phyloP scores from a whole-genome alignment of 2,329 filamentous ascomycete genomes.

The Fusarium palustre region DNA sequence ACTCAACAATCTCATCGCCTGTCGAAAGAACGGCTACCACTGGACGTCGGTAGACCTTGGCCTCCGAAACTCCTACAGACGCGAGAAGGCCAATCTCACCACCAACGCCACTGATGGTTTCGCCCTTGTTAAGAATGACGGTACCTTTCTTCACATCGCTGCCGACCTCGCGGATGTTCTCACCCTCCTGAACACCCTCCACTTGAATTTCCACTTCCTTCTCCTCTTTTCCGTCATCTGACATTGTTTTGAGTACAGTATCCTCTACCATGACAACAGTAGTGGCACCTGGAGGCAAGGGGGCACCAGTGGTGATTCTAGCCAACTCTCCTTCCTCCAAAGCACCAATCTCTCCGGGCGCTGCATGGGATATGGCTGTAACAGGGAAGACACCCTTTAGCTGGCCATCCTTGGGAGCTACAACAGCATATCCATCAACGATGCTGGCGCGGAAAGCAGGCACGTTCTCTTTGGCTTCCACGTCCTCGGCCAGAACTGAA shows the following conservation, averaged over 20 bases:
- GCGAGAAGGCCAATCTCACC: conserved; percentile 93
- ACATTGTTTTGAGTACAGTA: conserved; percentile 79
- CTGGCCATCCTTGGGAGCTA: conserved; percentile 70
- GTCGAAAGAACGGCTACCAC: conserved; percentile 90
- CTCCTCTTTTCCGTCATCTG: conserved; percentile 85
- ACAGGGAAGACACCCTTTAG: conserved; percentile 88
- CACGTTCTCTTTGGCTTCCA: conserved; percentile 83
- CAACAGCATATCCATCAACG: conserved; percentile 93
- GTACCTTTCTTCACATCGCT: conserved; percentile 82
- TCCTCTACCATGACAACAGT: conserved; percentile 95
- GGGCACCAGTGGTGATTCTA: conserved; percentile 93
- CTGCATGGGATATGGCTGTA: conserved; percentile 85
- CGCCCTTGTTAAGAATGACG: conserved; percentile 79
- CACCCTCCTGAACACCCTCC: conserved; percentile 76
- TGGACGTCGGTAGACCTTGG: conserved; percentile 80
- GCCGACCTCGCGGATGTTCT: conserved; percentile 92
- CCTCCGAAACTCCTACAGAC: conserved; percentile 79
- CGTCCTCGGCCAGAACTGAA: conserved; percentile 83
- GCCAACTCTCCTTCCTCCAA: conserved; percentile 82
- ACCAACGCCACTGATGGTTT: conserved; percentile 85
- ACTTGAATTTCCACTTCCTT: conserved; percentile 88
- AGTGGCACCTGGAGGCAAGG: conserved; percentile 86
- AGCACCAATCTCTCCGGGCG: conserved; percentile 73
- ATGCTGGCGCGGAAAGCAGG: conserved; percentile 96
- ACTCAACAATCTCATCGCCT: conserved; percentile 90